These are phyloP conservation scores for Colletotrichum sp. DNA, from an alignment of 2,329 filamentous ascomycete genomes.

Conservation along the genomic window DNA sequence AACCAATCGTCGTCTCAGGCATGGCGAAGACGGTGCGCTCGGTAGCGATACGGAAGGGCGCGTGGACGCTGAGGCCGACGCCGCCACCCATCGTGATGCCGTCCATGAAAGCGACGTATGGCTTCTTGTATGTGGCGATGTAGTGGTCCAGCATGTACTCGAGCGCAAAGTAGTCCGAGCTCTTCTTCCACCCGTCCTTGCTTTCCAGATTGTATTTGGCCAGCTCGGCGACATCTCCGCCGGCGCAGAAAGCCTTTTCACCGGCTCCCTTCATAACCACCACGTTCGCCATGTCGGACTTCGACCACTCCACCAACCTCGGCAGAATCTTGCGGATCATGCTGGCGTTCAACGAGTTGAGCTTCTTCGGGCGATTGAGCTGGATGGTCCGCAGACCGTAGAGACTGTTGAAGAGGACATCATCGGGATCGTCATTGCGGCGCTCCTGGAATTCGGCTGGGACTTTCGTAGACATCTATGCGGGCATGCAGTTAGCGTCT, in stretches of 20 bases:
- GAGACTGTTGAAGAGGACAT: conserved; percentile 89
- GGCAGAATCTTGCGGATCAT: conserved; percentile 97
- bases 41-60: conserved; percentile 94
- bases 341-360: conserved; percentile 90
- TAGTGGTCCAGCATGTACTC: conserved; percentile 97
- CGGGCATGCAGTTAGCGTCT: not conserved
- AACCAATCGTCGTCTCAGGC: conserved; percentile 98
- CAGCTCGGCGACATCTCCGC: conserved; percentile 85
- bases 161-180: conserved; percentile 85
- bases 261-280: conserved; percentile 92
- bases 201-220: conserved; percentile 75
- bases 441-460: conserved; percentile 54
- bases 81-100: conserved; percentile 98
- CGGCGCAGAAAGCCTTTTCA: conserved; percentile 85
- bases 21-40: conserved; percentile 96
- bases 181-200: conserved; percentile 72
- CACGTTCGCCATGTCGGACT: conserved; percentile 92
- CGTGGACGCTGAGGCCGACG: conserved; percentile 92
- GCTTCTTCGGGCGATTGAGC: conserved; percentile 90
- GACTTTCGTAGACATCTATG: conserved; percentile 41
- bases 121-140: conserved; percentile 92
- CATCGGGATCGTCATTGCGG: conserved; percentile 77
- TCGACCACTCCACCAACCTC: conserved; percentile 89
- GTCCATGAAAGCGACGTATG: conserved; percentile 95
- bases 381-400: conserved; percentile 92